phyloP scores from a whole-genome alignment of 768 basidiomycete genomes.

The Xerocomellus intermedius region DNA sequence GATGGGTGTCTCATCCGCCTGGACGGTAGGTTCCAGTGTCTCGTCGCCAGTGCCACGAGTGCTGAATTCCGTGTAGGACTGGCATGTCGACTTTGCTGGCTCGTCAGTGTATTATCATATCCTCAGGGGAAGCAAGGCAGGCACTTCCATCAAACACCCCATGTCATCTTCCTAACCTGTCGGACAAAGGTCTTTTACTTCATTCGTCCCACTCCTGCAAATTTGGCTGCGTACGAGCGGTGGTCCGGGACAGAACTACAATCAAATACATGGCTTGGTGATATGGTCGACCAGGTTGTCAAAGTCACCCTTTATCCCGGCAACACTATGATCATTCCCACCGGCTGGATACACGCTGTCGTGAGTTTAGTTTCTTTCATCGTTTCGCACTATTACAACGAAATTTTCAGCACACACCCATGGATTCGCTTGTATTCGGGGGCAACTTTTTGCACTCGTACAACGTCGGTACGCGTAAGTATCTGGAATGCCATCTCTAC shows the following conservation, averaged over 20 bases:
- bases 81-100: slow-evolving; percentile 98
- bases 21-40: slow-evolving; percentile 69
- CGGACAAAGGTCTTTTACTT: slow-evolving; percentile 85
- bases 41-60: not conserved
- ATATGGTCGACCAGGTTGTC: slow-evolving; percentile 87
- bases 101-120: slow-evolving; percentile 98
- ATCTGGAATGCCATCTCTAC: not conserved
- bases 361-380: slow-evolving; percentile 44
- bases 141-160: slow-evolving; percentile 1
- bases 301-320: slow-evolving; percentile 75
- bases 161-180: not conserved
- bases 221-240: slow-evolving; percentile 85
- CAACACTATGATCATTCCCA: slow-evolving; percentile 92
- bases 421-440: slow-evolving; percentile 92
- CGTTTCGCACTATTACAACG: slow-evolving; percentile 1
- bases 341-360: slow-evolving; percentile 98
- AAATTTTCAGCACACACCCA: slow-evolving; percentile 72
- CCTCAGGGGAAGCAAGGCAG: slow-evolving; percentile 77
- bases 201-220: slow-evolving; percentile 82
- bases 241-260: slow-evolving; percentile 95
- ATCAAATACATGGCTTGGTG: slow-evolving; percentile 86
- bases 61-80: slow-evolving; percentile 58
- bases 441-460: slow-evolving; percentile 97
- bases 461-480: slow-evolving; percentile 80
- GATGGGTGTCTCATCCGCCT: slow-evolving; percentile 91